Conservation (phyloP, 441 rosid genomes). For the Syzygium syzygioides region DNA sequence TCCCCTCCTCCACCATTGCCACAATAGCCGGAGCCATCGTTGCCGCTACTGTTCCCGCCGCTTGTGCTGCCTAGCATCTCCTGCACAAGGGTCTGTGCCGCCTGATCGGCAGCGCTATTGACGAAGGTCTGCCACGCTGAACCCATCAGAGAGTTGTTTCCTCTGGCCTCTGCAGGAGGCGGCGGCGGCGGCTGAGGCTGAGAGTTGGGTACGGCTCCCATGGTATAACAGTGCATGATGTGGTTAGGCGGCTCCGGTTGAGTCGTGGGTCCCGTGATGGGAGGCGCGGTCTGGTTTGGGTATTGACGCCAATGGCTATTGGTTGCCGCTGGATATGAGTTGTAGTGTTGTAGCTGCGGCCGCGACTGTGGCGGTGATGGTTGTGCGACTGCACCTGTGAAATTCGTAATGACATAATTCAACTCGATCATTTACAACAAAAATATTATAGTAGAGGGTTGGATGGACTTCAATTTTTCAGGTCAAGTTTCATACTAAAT, state of each 20-base stretch:
- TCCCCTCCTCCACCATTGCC: not conserved
- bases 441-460: not conserved
- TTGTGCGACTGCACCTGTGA: not conserved
- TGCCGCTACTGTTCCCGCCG: not conserved
- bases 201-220: not conserved
- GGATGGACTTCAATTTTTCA: not conserved
- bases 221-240: not conserved
- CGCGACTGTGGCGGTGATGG: not conserved
- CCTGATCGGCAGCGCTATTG: constrained; percentile 12
- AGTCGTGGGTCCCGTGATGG: not conserved
- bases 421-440: not conserved
- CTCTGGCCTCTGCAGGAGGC: not conserved
- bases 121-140: constrained; percentile 11
- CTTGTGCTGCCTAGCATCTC: constrained; percentile 3
- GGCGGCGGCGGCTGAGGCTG: not conserved
- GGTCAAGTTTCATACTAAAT: not conserved
- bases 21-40: not conserved
- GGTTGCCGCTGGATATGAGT: constrained; percentile 14
- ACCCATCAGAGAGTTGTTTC: not conserved
- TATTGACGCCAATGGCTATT: constrained; percentile 3
- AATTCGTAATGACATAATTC: not conserved
- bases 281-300: not conserved
- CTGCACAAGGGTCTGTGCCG: constrained; percentile 21
- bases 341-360: constrained; percentile 16
- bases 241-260: not conserved